Evolutionary conservation across 306 rosid species (phyloP).

Genomic region (Chamaecrista fasciculata): DNA sequence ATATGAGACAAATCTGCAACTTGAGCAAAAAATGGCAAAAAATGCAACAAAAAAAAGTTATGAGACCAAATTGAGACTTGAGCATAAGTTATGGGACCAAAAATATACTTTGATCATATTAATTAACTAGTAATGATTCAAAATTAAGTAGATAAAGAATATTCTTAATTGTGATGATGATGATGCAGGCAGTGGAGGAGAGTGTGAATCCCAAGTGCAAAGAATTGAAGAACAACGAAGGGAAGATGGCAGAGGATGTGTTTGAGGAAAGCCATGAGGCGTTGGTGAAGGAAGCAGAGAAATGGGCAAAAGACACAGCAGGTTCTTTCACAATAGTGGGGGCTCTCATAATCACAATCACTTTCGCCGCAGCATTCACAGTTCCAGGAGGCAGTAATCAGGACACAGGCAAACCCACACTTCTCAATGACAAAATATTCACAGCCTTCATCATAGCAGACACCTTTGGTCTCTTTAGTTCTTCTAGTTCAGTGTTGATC

Average conservation of each 20-base stretch:
- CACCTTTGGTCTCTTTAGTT: not conserved
- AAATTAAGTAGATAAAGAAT: too few species aligned
- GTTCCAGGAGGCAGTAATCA: not conserved
- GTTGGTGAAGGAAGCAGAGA: not conserved
- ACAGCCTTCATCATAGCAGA: not conserved
- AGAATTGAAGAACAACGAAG: not conserved
- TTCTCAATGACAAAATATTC: not conserved
- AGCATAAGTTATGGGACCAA: too few species aligned
- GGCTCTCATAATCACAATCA: not conserved
- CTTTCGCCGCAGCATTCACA: not conserved
- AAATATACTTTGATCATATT: too few species aligned
- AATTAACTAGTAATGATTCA: too few species aligned
- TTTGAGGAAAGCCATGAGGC: not conserved
- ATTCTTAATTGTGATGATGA: too few species aligned
- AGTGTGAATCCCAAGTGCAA: not conserved
- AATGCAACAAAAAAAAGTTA: too few species aligned
- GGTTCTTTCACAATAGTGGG: not conserved
- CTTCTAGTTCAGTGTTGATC: not conserved
- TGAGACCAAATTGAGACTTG: too few species aligned
- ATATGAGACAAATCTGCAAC: too few species aligned
- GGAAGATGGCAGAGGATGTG: not conserved
- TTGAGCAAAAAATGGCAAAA: too few species aligned
- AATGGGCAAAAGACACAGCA: not conserved
- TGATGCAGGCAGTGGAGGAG: not conserved
- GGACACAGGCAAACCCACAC: not conserved